A percentile compares a stretch with the other conserved stretches of the same genome.
These are phyloP conservation scores for Cordyceps militaris DNA, from an alignment of 2,329 filamentous ascomycete genomes.

Conservation along the genomic window DNA sequence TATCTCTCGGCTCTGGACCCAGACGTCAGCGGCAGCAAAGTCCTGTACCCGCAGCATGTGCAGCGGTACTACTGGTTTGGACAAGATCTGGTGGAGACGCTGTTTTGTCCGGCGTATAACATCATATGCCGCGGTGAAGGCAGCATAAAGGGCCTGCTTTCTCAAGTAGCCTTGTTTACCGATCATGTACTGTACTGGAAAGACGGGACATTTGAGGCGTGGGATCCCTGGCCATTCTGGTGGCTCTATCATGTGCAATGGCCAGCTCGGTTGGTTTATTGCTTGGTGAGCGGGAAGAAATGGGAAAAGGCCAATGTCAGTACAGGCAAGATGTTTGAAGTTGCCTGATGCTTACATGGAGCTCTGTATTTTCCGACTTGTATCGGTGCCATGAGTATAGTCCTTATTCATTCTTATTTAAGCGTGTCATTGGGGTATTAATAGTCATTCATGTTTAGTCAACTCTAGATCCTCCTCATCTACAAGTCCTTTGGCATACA, in stretches of 20 bases:
- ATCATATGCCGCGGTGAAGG: slow-evolving; percentile 14
- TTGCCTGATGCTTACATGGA: too few relatives aligned
- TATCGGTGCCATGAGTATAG: too few relatives aligned
- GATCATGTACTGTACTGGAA: slow-evolving; percentile 43
- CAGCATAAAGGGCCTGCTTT: slow-evolving; percentile 17
- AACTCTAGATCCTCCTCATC: background rate
- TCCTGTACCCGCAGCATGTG: slow-evolving; percentile 10
- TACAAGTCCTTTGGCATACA: slow-evolving; percentile 16
- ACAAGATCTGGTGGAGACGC: slow-evolving; percentile 51
- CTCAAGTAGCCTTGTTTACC: slow-evolving; percentile 22
- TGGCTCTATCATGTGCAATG: slow-evolving; percentile 51
- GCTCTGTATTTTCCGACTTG: too few relatives aligned
- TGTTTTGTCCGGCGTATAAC: slow-evolving; percentile 39
- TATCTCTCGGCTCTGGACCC: slow-evolving; percentile 44
- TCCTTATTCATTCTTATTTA: too few relatives aligned
- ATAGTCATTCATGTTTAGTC: background rate
- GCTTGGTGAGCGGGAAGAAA: slow-evolving; percentile 34
- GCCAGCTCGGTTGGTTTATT: slow-evolving; percentile 42
- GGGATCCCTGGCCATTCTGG: slow-evolving; percentile 51
- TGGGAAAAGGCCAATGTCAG: slow-evolving; percentile 65
- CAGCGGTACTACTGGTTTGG: slow-evolving; percentile 55
- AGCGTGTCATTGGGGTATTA: too few relatives aligned
- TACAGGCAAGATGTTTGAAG: slow-evolving; percentile 37
- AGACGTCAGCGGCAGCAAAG: slow-evolving; percentile 19
- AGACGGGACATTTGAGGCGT: slow-evolving; percentile 44